Conservation (phyloP, 2,329 filamentous ascomycete genomes). For the Venturiaceae sp. region DNA sequence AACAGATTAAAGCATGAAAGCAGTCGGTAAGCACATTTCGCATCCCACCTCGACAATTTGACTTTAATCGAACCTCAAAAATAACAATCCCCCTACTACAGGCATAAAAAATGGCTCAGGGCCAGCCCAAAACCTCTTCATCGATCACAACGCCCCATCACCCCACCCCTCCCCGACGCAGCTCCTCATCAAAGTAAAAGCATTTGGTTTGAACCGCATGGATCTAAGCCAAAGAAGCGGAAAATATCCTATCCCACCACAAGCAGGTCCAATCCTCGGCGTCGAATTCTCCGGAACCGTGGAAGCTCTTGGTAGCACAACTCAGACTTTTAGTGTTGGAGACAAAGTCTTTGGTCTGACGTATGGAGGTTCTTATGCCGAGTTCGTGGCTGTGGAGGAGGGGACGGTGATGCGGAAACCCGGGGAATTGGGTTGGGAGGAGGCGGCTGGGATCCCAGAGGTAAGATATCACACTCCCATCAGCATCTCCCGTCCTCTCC, state of each 20-base stretch:
- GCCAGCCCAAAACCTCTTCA: too few species aligned
- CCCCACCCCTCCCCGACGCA: too few species aligned
- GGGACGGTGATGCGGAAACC: constrained; percentile 82
- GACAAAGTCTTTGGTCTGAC: constrained; percentile 84
- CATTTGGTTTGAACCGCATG: constrained; percentile 71
- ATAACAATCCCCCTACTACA: too few species aligned
- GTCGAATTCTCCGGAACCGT: constrained; percentile 70
- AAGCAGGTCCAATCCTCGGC: constrained; percentile 59
- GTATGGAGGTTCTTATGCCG: constrained; percentile 82
- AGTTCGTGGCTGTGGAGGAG: constrained; percentile 67
- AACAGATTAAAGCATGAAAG: too few species aligned
- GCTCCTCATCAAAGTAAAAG: too few species aligned
- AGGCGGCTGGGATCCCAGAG: constrained; percentile 75
- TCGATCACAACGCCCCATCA: too few species aligned
- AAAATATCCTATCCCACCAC: constrained; percentile 59
- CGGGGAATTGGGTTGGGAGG: constrained; percentile 56
- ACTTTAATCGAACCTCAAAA: too few species aligned
- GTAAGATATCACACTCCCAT: too few species aligned
- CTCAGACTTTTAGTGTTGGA: constrained; percentile 51
- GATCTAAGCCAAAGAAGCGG: constrained; percentile 69
- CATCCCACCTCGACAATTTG: too few species aligned
- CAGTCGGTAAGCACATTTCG: too few species aligned
- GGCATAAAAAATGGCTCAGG: too few species aligned
- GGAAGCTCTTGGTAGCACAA: constrained; percentile 34
- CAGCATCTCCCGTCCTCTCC: constrained; percentile 11